Evolutionary conservation across 176 grass and related monocot genomes (phyloP), one percentile per base, ranked within the genome.

Genomic region (Pontederia crassipes): DNA sequence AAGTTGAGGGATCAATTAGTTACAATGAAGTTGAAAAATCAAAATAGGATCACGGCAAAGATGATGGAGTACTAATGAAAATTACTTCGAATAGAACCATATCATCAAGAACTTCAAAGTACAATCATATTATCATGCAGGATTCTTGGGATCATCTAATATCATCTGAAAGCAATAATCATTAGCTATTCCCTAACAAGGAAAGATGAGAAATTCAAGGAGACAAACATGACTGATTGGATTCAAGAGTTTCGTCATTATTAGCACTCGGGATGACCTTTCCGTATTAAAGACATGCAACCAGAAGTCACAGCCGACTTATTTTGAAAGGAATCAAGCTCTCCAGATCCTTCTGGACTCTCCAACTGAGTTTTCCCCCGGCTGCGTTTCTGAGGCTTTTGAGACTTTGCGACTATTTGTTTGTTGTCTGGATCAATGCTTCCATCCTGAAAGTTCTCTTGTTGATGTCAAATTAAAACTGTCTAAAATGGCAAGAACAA

Each of bases 181-280:
- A 35, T 35, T 29, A 27, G 12, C 28, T 58, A 11, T 58, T 28
- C 24, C 10, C 9, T 8, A 58, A 26, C 4, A 28, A 12, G 26
- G 56, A 12, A 58, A 13, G 8, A 3, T 20, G 3, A 48, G 24
- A 45, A 17, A 46, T 24, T 46, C 17, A 11, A 49, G 8, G 10
- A 14, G 9, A 49, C 24, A 64, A 47, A 49, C n/a, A 49, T 64
- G 46, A 46, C 2, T 18, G 48, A 12, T 48, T 8, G 12, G 48
- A 65, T 62, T 57, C 27, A 15, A 20, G 47, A 45, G 59, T 17
- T 62, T n/a, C n/a, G 57, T 4, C 29, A 35, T 35, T 62, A 72
- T 78, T 72, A 50, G 45, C 79, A 72, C 57, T 74, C 85, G 61
- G 71, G 73, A 47, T 72, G 79, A 72, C 28, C 50, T 87, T 80